Evolutionary conservation across 2,329 filamentous ascomycete genomes (phyloP).

Genomic region (Ascochyta clinopodiicola): DNA sequence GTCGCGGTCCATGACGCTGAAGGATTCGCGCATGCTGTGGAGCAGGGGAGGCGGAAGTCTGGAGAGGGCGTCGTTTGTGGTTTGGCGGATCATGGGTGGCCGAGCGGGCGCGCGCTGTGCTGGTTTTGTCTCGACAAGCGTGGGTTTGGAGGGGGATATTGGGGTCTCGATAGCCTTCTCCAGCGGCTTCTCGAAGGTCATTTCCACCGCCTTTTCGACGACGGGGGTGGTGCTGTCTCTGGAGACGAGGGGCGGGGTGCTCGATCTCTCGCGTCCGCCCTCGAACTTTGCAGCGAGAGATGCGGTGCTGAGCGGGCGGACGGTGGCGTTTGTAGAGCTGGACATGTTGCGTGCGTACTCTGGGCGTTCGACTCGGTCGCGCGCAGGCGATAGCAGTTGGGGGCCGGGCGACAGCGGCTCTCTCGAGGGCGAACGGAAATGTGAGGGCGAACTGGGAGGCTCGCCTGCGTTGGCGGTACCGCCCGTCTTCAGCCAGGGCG

Average conservation of each 20-base stretch:
- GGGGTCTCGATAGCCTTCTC: not conserved
- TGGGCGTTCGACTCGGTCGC: slow-evolving; percentile 13
- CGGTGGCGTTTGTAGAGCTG: slow-evolving; percentile 26
- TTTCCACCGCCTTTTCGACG: slow-evolving; percentile 39
- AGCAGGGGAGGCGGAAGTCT: slow-evolving; percentile 83
- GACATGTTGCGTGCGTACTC: slow-evolving; percentile 21
- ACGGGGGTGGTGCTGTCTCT: slow-evolving; percentile 23
- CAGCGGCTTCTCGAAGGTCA: not conserved
- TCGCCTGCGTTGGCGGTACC: slow-evolving; percentile 38
- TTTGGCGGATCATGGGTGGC: slow-evolving; percentile 35
- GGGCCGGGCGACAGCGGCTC: slow-evolving; percentile 9
- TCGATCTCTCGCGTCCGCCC: slow-evolving; percentile 40
- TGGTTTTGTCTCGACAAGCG: not conserved
- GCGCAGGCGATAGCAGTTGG: slow-evolving; percentile 3
- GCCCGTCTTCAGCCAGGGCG: slow-evolving; percentile 46
- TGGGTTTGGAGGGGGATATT: not conserved
- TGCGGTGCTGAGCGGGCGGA: slow-evolving; percentile 35
- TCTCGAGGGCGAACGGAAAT: slow-evolving; percentile 28
- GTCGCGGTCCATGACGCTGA: slow-evolving; percentile 89
- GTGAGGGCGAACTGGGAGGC: slow-evolving; percentile 38
- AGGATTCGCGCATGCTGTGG: slow-evolving; percentile 86
- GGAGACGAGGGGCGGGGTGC: slow-evolving; percentile 5
- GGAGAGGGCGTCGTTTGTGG: slow-evolving; percentile 57
- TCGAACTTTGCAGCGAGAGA: slow-evolving; percentile 49
- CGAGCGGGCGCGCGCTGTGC: slow-evolving; percentile 24